These are phyloP conservation scores for Lophiotrema nucula DNA, from an alignment of 495 filamentous ascomycete genomes.

Conservation along the genomic window DNA sequence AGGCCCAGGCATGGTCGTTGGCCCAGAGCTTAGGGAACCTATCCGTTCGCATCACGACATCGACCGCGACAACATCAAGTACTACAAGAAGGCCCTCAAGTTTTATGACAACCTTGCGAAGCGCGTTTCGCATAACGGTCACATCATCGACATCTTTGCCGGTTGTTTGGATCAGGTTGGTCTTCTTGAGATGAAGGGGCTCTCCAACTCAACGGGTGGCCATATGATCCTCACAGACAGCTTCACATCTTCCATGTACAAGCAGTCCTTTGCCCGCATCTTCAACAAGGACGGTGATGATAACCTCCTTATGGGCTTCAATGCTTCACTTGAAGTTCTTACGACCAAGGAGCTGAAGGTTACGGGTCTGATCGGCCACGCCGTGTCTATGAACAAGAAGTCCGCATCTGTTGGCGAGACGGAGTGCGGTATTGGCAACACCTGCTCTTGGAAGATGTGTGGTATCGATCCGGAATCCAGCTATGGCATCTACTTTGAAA, in stretches of 20 bases:
- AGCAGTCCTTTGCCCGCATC: constrained; percentile 94
- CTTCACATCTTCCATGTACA: constrained; percentile 99
- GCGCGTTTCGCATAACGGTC: constrained; percentile 91
- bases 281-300: constrained; percentile 97
- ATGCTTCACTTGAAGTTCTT: constrained; percentile 92
- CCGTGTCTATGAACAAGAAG: constrained; percentile 96
- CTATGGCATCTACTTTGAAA: constrained; percentile 97
- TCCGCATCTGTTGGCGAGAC: constrained; percentile 96
- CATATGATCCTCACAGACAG: constrained; percentile 99
- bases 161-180: constrained; percentile 98
- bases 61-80: constrained; percentile 97
- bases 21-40: constrained; percentile 93
- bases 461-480: constrained; percentile 91
- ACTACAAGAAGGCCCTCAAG: constrained; percentile 99
- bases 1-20: constrained; percentile 94
- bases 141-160: constrained; percentile 96
- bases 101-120: constrained; percentile 98
- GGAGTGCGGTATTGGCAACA: constrained; percentile 97
- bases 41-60: constrained; percentile 99
- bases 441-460: constrained; percentile 99
- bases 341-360: constrained; percentile 99
- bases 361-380: constrained; percentile 95
- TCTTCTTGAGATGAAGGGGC: constrained; percentile 96
- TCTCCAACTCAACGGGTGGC: constrained; percentile 93
- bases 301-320: constrained; percentile 97